Conservation (phyloP, 2,329 filamentous ascomycete genomes). For the Fusarium staphyleae region DNA sequence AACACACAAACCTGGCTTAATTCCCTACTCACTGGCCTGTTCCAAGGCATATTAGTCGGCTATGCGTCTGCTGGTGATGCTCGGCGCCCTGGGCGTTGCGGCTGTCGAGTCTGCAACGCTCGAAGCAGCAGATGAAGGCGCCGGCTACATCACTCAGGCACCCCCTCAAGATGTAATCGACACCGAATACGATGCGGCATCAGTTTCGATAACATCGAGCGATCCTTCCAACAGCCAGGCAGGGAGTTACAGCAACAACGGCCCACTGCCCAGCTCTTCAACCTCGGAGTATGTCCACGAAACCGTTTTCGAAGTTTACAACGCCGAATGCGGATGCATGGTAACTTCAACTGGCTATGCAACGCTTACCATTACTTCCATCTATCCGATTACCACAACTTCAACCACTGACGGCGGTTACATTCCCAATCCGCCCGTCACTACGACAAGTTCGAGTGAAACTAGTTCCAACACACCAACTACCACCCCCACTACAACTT, state of each 20-base stretch:
- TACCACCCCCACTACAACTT: no score
- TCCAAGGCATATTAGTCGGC: conserved; percentile 5
- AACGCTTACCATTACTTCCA: neutral
- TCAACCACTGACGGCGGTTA: neutral
- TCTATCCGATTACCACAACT: neutral
- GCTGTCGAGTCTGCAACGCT: conserved; percentile 16
- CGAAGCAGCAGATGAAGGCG: conserved; percentile 7
- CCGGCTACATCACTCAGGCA: conserved; percentile 3
- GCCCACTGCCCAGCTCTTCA: neutral
- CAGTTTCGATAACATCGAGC: conserved; percentile 7
- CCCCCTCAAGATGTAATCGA: neutral
- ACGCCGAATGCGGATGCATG: conserved; percentile 16
- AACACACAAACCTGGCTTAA: conserved; percentile 2
- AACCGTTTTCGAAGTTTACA: conserved; percentile 10
- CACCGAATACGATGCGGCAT: neutral
- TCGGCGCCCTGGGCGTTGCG: conserved; percentile 32
- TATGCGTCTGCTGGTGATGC: conserved; percentile 36
- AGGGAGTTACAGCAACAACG: neutral
- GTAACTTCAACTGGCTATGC: neutral
- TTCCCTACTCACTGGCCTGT: conserved; percentile 18
- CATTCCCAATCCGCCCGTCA: no score
- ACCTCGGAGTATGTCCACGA: neutral
- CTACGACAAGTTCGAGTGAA: no score
- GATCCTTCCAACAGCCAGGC: conserved; percentile 1
- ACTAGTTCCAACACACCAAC: no score